A percentile compares a stretch with the other conserved stretches of the same genome.
These are phyloP conservation scores for Tuber aestivum DNA, from an alignment of 495 filamentous ascomycete species.

Conservation along the genomic window DNA sequence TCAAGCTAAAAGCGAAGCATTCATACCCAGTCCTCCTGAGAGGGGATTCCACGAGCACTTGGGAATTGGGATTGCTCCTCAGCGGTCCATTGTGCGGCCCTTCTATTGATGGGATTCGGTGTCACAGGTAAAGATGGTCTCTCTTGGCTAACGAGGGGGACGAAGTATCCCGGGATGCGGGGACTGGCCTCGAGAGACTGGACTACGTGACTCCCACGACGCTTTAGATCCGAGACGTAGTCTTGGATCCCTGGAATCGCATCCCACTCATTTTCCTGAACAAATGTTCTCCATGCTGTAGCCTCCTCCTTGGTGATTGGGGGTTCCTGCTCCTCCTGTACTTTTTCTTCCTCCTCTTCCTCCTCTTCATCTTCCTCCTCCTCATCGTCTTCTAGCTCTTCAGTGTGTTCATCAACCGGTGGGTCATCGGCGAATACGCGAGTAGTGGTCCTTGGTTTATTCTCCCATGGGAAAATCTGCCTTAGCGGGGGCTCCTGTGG, in stretches of 20 bases:
- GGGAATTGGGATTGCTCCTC: conserved; percentile 35
- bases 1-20: conserved; percentile 6
- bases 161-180: conserved; percentile 23
- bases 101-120: conserved; percentile 30
- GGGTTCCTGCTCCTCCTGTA: conserved; percentile 7
- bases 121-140: conserved; percentile 35
- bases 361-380: conserved; percentile 19
- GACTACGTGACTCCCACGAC: conserved; percentile 13
- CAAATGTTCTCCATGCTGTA: conserved; percentile 24
- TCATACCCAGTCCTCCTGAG: conserved; percentile 43
- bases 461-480: conserved; percentile 41
- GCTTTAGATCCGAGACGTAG: conserved; percentile 34
- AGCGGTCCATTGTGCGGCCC: conserved; percentile 25
- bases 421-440: conserved; percentile 39
- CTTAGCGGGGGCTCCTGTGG: conserved; percentile 27
- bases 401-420: conserved; percentile 12
- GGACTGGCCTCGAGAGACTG: conserved; percentile 19
- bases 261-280: conserved; percentile 39
- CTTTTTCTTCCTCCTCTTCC: conserved; percentile 21
- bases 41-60: conserved; percentile 38
- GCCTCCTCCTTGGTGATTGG: background rate
- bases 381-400: conserved; percentile 19
- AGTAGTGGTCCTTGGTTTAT: conserved; percentile 39
- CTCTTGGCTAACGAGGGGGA: conserved; percentile 20
- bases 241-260: conserved; percentile 38